These are phyloP conservation scores for Volvariella volvacea DNA, from an alignment of 1,284 basidiomycete species.

Conservation along the genomic window DNA sequence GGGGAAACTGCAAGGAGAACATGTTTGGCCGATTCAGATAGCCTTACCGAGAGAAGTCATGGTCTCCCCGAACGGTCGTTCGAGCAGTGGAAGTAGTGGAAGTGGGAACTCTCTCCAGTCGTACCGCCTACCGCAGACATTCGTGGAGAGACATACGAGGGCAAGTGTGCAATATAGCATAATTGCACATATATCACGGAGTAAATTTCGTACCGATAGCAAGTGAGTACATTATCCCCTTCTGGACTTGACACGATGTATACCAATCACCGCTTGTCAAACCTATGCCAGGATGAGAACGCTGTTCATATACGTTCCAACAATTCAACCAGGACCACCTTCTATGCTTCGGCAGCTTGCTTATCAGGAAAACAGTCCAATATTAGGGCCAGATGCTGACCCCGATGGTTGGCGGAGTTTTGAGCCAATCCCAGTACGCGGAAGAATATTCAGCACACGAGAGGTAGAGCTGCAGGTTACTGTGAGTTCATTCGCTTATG, in stretches of 20 bases:
- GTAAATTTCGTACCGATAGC: slow-evolving; percentile 21
- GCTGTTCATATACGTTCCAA: slow-evolving; percentile 29
- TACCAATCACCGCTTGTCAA: not conserved
- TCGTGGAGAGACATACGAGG: slow-evolving; percentile 25
- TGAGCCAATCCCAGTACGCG: slow-evolving; percentile 14
- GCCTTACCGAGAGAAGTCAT: slow-evolving; percentile 20
- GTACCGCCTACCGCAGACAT: slow-evolving; percentile 24
- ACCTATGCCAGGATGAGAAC: slow-evolving; percentile 21
- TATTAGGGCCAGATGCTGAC: slow-evolving; percentile 25
- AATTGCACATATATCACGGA: slow-evolving; percentile 18
- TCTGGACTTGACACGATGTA: too few species aligned
- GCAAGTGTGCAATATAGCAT: slow-evolving; percentile 26
- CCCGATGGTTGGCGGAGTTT: slow-evolving; percentile 21
- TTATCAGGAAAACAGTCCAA: slow-evolving; percentile 22
- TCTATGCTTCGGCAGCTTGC: slow-evolving; percentile 29
- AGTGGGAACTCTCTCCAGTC: slow-evolving; percentile 12
- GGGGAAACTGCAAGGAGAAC: slow-evolving; percentile 23
- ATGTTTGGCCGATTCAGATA: slow-evolving; percentile 26
- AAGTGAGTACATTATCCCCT: slow-evolving; percentile 16
- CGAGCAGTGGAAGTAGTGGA: slow-evolving; percentile 12
- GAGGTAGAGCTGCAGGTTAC: slow-evolving; percentile 26
- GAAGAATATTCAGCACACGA: slow-evolving; percentile 18
- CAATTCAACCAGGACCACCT: slow-evolving; percentile 24
- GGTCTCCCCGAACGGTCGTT: slow-evolving; percentile 9
- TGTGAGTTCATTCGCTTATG: slow-evolving; percentile 25